Base-by-base conservation (phyloP, 352 stramenopile genomes). In the Phytophthora capsici region DNA sequence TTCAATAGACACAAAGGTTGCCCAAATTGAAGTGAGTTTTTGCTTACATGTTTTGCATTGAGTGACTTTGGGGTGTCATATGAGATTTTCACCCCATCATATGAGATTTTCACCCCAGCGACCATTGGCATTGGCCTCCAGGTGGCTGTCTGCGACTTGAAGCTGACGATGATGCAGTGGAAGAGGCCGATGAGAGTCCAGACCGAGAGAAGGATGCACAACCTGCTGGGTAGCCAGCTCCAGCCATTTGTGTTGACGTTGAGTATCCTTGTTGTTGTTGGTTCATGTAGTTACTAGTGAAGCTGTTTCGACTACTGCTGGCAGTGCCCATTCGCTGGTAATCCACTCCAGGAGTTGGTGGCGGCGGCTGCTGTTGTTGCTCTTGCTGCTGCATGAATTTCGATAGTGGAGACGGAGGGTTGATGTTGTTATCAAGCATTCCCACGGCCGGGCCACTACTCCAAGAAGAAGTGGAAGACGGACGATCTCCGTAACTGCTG, bases 361-460 rank as follows among this genome's bases (percentile, higher is more conserved):
- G 56, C 9, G 49, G 47, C 23, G 50, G 57, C 17, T 64, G 57
- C 17, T 64, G 63, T 30, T 73, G 73, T 14, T 65, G 43, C 57
- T 61, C 36, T 23, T 93, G 81, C 67, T 90, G 78, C 49, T 85
- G 73, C 65, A 93, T 78, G 44, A 93, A 80, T 48, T 91, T 93
- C 46, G 85, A 82, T 36, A 93, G 68, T 22, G 85, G 85, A 7
- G 85, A 93, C 8, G 75, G 71, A 17, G 82, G 80, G 20, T 59
- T 66, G 3, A 63, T 67, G 17, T 40, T 64, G 30, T 67, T 52
- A 43, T 63, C 41, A 34, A 47, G 28, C 40, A 36, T 9, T 32
- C 45, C 52, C 25, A 50, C 22, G 16, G 37, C n/a, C 4, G 55
- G 46, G 4, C 36, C 36, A 26, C 20, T 32, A 25, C 43, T 66